Base-by-base conservation (phyloP, 1,284 basidiomycete species). In the Irpex lacteus region DNA sequence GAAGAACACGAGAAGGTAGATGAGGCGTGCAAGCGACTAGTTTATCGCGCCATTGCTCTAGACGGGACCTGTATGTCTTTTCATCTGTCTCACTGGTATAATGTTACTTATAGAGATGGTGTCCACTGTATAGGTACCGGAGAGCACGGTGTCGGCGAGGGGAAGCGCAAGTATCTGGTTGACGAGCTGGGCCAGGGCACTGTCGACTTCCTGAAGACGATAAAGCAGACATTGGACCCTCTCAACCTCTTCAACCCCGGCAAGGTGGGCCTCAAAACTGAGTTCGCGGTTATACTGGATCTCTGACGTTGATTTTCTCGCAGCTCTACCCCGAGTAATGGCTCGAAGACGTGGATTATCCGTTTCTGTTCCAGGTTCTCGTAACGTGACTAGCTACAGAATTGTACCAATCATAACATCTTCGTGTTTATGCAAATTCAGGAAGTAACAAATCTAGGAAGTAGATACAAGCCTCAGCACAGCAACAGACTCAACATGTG, bases 91-190 rank as follows among this genome's bases (percentile, higher is more conserved):
- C 2, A n/a, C 44, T 47, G 19, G 32, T 49, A 36, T 13, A 5
- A 32, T 5, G 32, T 32, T 37, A 9, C 11, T 9, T 11, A 8
- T 59, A 3, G 2, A 18, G 50, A 54, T 36, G 5, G 32, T 60
- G 13, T 2, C 21, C 19, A 13, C 5, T n/a, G 9, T 44, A 7
- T 62, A 88, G 85, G 87, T 70, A 90, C 89, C 0, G 94, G 94
- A 8, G 94, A 96, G 73, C 94, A 96, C 72, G 94, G 94, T 1
- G 92, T 96, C 5, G 94, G 94, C 0, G 78, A 94, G 18, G 93
- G 92, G 9, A 95, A 95, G 80, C 86, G 83, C 67, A 82, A 86
- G 66, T 92, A 85, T 68, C 81, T 96, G 40, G 80, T 85, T 40
- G 82, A 87, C 63, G 95, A 96, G 73, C 82, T 97, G 0, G 94